Conservation (phyloP, 2,329 filamentous ascomycete genomes). For the Beauveria varroae region DNA sequence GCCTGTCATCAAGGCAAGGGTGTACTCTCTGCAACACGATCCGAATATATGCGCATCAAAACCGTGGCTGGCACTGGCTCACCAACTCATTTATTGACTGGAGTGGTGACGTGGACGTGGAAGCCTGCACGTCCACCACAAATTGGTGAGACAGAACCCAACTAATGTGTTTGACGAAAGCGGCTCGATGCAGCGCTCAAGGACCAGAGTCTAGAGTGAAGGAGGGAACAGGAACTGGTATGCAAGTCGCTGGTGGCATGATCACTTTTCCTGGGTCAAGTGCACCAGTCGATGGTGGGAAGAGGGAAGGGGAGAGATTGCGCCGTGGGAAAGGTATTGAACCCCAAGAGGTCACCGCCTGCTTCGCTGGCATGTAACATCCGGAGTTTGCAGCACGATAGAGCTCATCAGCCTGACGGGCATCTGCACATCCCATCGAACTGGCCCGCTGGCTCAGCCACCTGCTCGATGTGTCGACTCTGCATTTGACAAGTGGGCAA, state of each 20-base stretch:
- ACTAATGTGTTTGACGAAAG: too few species aligned
- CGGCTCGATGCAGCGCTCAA: too few species aligned
- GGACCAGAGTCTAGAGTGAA: too few species aligned
- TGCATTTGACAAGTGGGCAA: background rate
- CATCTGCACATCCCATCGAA: background rate
- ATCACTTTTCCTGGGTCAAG: background rate
- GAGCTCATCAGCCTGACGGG: background rate
- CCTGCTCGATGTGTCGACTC: background rate
- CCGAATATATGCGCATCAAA: background rate
- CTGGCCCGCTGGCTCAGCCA: background rate
- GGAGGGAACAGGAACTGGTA: too few species aligned
- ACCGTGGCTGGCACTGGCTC: background rate
- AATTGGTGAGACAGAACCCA: too few species aligned
- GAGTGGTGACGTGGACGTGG: too few species aligned
- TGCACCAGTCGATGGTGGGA: background rate
- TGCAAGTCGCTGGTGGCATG: too few species aligned
- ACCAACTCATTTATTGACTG: too few species aligned
- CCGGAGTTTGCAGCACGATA: background rate
- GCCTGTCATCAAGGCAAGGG: background rate
- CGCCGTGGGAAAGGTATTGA: background rate
- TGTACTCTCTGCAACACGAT: background rate
- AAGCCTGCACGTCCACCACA: too few species aligned
- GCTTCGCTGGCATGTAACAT: background rate
- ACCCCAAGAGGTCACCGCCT: background rate
- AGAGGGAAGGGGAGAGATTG: background rate